Percentiles rank a stretch among this genome's conserved stretches.
These are phyloP conservation scores for Atkinsonella texensis DNA, from an alignment of 2,329 filamentous ascomycete species.

Conservation along the genomic window DNA sequence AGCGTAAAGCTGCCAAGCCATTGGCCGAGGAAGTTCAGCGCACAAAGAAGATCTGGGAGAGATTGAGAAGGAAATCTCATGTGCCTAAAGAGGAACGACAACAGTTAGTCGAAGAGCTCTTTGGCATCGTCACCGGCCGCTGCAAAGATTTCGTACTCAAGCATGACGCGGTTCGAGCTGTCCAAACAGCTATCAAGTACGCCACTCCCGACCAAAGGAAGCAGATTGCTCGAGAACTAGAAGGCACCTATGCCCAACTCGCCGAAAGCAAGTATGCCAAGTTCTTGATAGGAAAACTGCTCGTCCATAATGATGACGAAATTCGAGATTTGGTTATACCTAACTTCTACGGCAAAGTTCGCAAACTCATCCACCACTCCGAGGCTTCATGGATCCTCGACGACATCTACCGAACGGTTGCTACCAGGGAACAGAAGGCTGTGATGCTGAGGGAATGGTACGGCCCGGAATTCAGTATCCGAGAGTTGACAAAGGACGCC, in stretches of 20 bases:
- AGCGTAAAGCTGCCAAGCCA: slow-evolving; percentile 86
- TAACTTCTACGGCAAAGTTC: slow-evolving; percentile 90
- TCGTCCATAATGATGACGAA: slow-evolving; percentile 82
- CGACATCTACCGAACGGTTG: slow-evolving; percentile 84
- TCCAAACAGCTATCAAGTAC: slow-evolving; percentile 96
- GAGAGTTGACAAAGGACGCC: slow-evolving; percentile 45
- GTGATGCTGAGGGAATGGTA: slow-evolving; percentile 90
- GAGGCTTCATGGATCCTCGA: slow-evolving; percentile 97
- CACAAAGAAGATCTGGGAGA: slow-evolving; percentile 96
- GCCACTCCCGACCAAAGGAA: slow-evolving; percentile 73
- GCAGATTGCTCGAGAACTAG: slow-evolving; percentile 75
- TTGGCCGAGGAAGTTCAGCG: slow-evolving; percentile 80
- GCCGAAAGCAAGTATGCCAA: slow-evolving; percentile 96
- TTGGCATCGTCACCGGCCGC: slow-evolving; percentile 77
- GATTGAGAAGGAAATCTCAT: slow-evolving; percentile 82
- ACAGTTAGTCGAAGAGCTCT: slow-evolving; percentile 77
- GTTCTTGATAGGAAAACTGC: slow-evolving; percentile 89
- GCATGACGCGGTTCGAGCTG: slow-evolving; percentile 91
- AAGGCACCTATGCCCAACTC: slow-evolving; percentile 70
- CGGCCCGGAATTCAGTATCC: slow-evolving; percentile 80
- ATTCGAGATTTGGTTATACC: slow-evolving; percentile 81
- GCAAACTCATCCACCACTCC: slow-evolving; percentile 86
- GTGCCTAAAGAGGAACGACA: slow-evolving; percentile 83
- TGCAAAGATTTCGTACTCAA: slow-evolving; percentile 97
- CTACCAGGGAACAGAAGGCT: slow-evolving; percentile 76